phyloP scores from a whole-genome alignment of 768 basidiomycete species.

The Agaricus subrufescens region DNA sequence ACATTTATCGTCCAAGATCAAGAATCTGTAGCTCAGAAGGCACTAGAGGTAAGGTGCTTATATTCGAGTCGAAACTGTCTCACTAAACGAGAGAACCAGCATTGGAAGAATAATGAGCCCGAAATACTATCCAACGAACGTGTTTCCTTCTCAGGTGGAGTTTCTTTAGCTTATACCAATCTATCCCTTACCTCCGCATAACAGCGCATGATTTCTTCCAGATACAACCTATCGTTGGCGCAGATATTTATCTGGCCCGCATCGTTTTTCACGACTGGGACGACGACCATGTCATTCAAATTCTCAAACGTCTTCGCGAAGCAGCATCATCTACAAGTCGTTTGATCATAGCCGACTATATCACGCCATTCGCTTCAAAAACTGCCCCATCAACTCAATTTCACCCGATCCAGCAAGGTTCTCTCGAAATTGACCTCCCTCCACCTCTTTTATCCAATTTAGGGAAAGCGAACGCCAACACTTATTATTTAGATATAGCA shows the following conservation, averaged over 20 bases:
- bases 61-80: slow-evolving; percentile 28
- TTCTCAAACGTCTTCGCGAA: slow-evolving; percentile 39
- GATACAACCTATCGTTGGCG: slow-evolving; percentile 47
- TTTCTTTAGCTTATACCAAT: neutral
- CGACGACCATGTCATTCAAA: slow-evolving; percentile 46
- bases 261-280: slow-evolving; percentile 81
- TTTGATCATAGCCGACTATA: slow-evolving; percentile 67
- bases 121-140: slow-evolving; percentile 43
- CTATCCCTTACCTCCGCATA: neutral
- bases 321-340: slow-evolving; percentile 49
- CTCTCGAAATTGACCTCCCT: slow-evolving; percentile 28
- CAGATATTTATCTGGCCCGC: slow-evolving; percentile 66
- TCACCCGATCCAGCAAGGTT: neutral
- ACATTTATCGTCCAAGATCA: slow-evolving; percentile 62
- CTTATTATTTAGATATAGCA: slow-evolving; percentile 68
- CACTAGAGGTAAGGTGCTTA: slow-evolving; percentile 24
- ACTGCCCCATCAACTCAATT: slow-evolving; percentile 14
- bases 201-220: slow-evolving; percentile 74
- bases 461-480: slow-evolving; percentile 67
- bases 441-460: slow-evolving; percentile 68
- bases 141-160: neutral
- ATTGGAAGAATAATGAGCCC: slow-evolving; percentile 45
- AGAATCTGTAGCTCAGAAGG: slow-evolving; percentile 49
- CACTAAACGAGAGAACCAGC: slow-evolving; percentile 49
- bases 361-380: slow-evolving; percentile 66